Base-by-base conservation (phyloP, 305 asterid genomes). In the Rubia balearica region DNA sequence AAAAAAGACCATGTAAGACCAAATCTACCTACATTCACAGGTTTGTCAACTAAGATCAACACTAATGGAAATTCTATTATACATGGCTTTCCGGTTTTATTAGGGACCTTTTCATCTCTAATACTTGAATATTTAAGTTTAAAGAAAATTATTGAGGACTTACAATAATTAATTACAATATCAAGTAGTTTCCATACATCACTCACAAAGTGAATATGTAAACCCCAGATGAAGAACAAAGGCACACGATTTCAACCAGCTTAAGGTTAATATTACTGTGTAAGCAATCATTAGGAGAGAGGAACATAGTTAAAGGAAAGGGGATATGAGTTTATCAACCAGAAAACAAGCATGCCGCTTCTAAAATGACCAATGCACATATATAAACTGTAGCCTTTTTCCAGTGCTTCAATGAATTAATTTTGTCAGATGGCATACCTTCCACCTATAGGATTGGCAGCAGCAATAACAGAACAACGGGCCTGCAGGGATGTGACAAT, bases 381-480 rank as follows among this genome's bases (percentile, higher is more conserved):
- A 49, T 11, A 27, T 24, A 48, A n/a, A 14, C n/a, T 7, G 16
- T 17, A 51, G 17, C 68, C 45, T 8, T 56, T 48, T 14, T 67
- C 61, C 22, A 9, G 45, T 49, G 71, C 30, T 30, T 16, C 61
- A n/a, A 30, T 68, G 61, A 46, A 68, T 16, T 55, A 38, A 9
- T n/a, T 53, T 76, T 88, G 89, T 82, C 14, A 49, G 84, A 96
- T 79, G 89, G 97, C 55, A 59, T 77, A 94, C 99, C 99, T 94
- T 91, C 99, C 98, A 73, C 93, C 97, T 70, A 90, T 78, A 81
- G 98, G 97, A 90, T 92, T 90, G 68, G 96, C 97, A 48, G 97
- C 97, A 74, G 98, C 98, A 86, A 90, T 87, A 68, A 92, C 97
- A 68, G 98, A 92, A 80, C 97, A 90, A 24, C 99, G 97, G 45